Percentiles rank a stretch among this genome's conserved stretches.
Conservation (phyloP, 768 basidiomycete species). For the Russula vinacea region DNA sequence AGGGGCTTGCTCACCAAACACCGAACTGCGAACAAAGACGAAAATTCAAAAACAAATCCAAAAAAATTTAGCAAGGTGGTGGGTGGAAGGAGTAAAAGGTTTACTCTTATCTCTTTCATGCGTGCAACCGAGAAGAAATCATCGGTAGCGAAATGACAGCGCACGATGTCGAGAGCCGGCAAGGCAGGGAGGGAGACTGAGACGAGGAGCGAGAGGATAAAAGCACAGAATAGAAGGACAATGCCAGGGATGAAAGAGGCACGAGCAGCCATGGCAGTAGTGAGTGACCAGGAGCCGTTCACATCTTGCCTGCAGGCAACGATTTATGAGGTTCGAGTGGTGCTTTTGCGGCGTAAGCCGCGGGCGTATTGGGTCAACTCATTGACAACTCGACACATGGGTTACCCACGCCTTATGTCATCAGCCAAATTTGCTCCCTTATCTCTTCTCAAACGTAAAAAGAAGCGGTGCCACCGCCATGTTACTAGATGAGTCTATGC, state of each 20-base stretch:
- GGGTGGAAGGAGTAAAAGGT: slow-evolving; percentile 24
- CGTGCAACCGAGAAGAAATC: slow-evolving; percentile 31
- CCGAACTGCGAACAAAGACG: slow-evolving; percentile 50
- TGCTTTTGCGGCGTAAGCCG: neutral
- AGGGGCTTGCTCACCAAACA: slow-evolving; percentile 50
- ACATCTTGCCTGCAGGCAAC: neutral
- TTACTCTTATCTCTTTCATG: slow-evolving; percentile 46
- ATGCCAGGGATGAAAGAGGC: slow-evolving; percentile 60
- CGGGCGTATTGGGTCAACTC: neutral
- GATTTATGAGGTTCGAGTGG: slow-evolving; percentile 15
- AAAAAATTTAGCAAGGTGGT: neutral
- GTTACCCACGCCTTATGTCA: neutral
- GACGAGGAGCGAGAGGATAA: slow-evolving; percentile 63
- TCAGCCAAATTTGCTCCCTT: too few relatives aligned
- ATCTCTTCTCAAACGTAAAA: neutral
- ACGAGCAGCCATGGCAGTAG: slow-evolving; percentile 40
- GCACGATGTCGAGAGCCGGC: slow-evolving; percentile 61
- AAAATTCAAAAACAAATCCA: slow-evolving; percentile 10
- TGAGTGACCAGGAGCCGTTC: neutral
- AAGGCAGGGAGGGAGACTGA: slow-evolving; percentile 72
- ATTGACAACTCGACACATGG: neutral
- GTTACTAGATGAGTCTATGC: neutral
- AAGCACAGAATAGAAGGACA: slow-evolving; percentile 55
- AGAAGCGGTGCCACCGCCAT: neutral
- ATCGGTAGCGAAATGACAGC: slow-evolving; percentile 47